phyloP scores from a whole-genome alignment of 2,329 filamentous ascomycete genomes.

The Geosmithia putterillii region DNA sequence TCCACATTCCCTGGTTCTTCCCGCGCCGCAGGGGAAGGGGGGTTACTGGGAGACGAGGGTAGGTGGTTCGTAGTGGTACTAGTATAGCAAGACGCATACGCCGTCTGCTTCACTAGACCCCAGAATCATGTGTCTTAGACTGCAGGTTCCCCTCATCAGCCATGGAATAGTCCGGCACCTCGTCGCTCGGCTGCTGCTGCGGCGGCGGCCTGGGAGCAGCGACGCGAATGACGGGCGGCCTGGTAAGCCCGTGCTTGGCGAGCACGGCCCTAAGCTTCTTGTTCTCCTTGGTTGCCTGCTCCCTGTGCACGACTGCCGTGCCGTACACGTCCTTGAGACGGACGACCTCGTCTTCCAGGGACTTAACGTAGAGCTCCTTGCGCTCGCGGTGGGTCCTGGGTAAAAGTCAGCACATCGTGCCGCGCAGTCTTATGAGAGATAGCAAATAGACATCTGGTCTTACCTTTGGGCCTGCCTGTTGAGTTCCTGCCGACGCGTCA shows the following conservation, averaged over 20 bases:
- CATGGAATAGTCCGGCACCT: neutral
- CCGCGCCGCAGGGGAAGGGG: too few species aligned
- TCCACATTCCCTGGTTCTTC: too few species aligned
- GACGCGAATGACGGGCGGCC: neutral
- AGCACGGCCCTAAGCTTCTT: conserved; percentile 51
- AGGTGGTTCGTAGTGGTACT: too few species aligned
- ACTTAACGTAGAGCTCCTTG: conserved; percentile 92
- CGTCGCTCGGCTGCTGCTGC: neutral
- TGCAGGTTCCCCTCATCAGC: neutral
- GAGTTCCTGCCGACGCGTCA: conserved; percentile 84
- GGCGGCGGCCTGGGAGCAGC: neutral
- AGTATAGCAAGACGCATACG: too few species aligned
- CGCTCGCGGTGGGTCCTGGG: conserved; percentile 85
- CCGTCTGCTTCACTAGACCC: too few species aligned
- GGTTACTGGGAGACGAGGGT: too few species aligned
- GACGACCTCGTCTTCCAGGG: conserved; percentile 81
- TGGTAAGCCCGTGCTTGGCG: conserved; percentile 27
- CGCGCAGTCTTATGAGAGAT: neutral
- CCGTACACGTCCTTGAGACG: conserved; percentile 79
- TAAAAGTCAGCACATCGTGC: conserved; percentile 3
- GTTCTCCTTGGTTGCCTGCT: conserved; percentile 68
- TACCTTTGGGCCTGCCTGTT: conserved; percentile 95
- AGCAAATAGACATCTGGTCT: conserved; percentile 6
- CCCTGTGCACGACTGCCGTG: conserved; percentile 61
- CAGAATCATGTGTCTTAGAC: too few species aligned